Conservation (phyloP, 768 basidiomycete species). For the Chalciporus pseudorubinellus region DNA sequence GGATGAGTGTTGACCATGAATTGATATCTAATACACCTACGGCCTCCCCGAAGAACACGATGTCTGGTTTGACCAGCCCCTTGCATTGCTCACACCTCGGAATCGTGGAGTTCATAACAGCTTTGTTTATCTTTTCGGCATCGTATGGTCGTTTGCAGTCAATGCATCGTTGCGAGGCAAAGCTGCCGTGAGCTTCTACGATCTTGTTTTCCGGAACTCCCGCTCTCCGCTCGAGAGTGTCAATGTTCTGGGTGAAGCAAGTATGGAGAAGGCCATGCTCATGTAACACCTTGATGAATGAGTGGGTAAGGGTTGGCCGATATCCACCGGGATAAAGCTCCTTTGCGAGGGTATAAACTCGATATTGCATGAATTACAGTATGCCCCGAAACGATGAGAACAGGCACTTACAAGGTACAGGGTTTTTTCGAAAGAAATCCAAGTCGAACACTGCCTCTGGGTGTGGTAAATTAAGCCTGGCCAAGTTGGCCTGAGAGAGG, state of each 20-base stretch:
- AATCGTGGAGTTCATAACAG: slow-evolving; percentile 52
- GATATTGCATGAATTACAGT: not conserved
- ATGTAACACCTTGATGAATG: slow-evolving; percentile 83
- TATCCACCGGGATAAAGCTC: slow-evolving; percentile 91
- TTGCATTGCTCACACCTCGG: slow-evolving; percentile 66
- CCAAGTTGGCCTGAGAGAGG: slow-evolving; percentile 64
- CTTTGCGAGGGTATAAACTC: slow-evolving; percentile 88
- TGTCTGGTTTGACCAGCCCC: slow-evolving; percentile 86
- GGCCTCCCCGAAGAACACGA: slow-evolving; percentile 87
- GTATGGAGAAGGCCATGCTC: slow-evolving; percentile 64
- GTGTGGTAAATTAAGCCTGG: slow-evolving; percentile 73
- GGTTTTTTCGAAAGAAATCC: slow-evolving; percentile 75
- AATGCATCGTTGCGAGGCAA: slow-evolving; percentile 83
- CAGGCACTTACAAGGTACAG: slow-evolving; percentile 66
- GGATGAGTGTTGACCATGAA: not conserved
- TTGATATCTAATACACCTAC: slow-evolving; percentile 38
- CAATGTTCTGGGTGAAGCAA: slow-evolving; percentile 91
- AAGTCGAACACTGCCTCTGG: slow-evolving; percentile 97
- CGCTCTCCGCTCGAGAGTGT: slow-evolving; percentile 84
- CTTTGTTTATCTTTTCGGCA: slow-evolving; percentile 62
- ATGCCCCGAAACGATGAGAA: not conserved
- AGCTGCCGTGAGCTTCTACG: slow-evolving; percentile 95
- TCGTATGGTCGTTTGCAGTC: slow-evolving; percentile 61
- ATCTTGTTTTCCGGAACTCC: slow-evolving; percentile 73
- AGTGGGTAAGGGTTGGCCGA: slow-evolving; percentile 86